These are phyloP conservation scores for Xylaria flabelliformis DNA, from an alignment of 495 filamentous ascomycete species.

Conservation along the genomic window DNA sequence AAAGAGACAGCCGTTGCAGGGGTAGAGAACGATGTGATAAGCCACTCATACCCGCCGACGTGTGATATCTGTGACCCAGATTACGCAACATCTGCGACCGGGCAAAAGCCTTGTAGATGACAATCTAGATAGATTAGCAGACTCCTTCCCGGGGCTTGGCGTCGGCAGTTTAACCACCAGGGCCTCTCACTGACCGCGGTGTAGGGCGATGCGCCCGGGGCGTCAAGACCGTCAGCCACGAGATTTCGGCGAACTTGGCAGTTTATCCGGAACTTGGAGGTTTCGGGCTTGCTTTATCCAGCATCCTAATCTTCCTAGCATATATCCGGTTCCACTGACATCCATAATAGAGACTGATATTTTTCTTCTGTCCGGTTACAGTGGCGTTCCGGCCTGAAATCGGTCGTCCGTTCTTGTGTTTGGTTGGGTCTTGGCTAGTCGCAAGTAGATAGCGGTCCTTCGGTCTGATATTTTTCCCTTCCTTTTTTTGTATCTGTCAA, in stretches of 20 bases:
- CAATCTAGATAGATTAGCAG: conserved; percentile 21
- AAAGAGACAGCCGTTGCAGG: not conserved
- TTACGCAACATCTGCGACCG: not conserved
- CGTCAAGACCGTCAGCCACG: not conserved
- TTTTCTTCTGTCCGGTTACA: conserved; percentile 5
- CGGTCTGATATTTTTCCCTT: conserved; percentile 4
- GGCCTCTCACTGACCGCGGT: not conserved
- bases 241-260: conserved; percentile 4
- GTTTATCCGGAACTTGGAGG: conserved; percentile 3
- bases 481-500: not conserved
- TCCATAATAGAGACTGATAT: conserved; percentile 7
- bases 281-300: conserved; percentile 22
- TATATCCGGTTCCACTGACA: conserved; percentile 12
- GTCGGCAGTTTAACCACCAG: conserved; percentile 23
- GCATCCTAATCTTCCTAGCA: conserved; percentile 14
- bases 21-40: not conserved
- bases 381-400: not conserved
- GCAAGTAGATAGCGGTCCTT: not conserved
- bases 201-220: not conserved
- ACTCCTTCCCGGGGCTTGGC: not conserved
- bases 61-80: conserved; percentile 4
- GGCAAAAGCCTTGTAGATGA: conserved; percentile 14
- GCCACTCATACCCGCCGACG: not conserved
- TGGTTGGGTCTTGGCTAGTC: not conserved
- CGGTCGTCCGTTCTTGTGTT: not conserved